Evolutionary conservation across 805 yeast genomes (phyloP).

Genomic region (Saccharomyces jurei): DNA sequence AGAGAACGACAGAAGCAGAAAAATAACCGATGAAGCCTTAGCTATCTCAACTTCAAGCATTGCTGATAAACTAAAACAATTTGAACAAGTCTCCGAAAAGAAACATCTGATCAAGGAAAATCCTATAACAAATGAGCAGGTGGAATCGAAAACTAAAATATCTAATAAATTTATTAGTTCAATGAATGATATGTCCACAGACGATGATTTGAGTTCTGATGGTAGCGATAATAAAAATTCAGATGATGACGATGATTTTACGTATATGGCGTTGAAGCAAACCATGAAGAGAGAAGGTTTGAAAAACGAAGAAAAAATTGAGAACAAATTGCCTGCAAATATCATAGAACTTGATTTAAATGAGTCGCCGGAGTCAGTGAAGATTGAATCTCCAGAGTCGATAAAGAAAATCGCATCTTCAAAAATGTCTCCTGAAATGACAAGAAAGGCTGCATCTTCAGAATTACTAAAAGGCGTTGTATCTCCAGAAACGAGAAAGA

Average conservation of each 20-base stretch:
- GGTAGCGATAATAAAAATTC: not conserved
- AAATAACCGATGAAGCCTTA: not conserved
- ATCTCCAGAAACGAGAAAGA: not conserved
- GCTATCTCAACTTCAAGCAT: constrained; percentile 21
- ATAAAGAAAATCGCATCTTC: not conserved
- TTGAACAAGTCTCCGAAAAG: constrained; percentile 18
- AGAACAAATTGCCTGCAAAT: not conserved
- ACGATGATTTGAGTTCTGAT: constrained; percentile 1
- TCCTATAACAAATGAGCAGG: not conserved
- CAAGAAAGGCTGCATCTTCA: not conserved
- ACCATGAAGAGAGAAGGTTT: constrained; percentile 4
- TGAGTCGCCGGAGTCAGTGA: constrained; percentile 22
- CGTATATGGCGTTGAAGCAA: constrained; percentile 18
- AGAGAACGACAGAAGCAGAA: not conserved
- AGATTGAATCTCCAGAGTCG: not conserved
- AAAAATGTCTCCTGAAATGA: not conserved
- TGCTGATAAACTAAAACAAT: constrained; percentile 27
- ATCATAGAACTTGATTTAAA: constrained; percentile 3
- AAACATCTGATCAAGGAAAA: not conserved
- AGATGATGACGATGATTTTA: constrained; percentile 7
- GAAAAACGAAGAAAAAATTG: not conserved
- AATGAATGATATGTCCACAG: constrained; percentile 1
- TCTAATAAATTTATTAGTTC: not conserved
- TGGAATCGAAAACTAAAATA: not conserved
- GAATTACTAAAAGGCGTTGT: not conserved